A percentile compares a stretch with the other conserved stretches of the same genome.
phyloP scores from a whole-genome alignment of 2,329 filamentous ascomycete genomes.

The Trichoderma sp. region DNA sequence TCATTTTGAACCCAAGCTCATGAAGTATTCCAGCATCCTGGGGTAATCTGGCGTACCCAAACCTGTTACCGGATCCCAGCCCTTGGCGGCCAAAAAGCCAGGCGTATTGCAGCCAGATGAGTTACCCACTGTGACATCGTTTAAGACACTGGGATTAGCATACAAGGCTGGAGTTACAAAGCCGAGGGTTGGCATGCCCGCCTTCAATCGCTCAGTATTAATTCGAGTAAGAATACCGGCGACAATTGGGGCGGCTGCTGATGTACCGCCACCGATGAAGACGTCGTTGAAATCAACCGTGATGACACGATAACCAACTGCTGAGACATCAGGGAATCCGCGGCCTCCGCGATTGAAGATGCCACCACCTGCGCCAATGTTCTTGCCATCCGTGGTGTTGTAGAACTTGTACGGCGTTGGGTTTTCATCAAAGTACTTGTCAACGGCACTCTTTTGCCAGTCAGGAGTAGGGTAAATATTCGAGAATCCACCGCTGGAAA shows the following conservation, averaged over 20 bases:
- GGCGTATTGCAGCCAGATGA: not conserved
- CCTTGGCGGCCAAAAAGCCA: not conserved
- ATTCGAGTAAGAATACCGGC: conserved; percentile 34
- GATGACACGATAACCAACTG: conserved; percentile 45
- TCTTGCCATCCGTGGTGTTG: conserved; percentile 27
- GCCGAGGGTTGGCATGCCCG: conserved; percentile 24
- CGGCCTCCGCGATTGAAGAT: conserved; percentile 45
- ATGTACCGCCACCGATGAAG: conserved; percentile 51
- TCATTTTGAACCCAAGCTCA: not conserved
- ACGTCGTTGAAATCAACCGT: conserved; percentile 46
- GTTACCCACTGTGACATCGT: not conserved
- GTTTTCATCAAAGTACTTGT: conserved; percentile 40
- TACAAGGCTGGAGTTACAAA: conserved; percentile 8
- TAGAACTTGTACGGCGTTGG: not conserved
- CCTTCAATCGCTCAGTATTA: conserved; percentile 29
- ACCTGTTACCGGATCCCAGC: not conserved
- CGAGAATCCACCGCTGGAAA: conserved; percentile 40
- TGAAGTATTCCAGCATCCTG: not conserved
- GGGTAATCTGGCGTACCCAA: not conserved
- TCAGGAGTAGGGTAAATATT: conserved; percentile 48
- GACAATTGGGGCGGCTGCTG: conserved; percentile 36
- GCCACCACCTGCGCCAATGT: conserved; percentile 42
- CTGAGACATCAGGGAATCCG: conserved; percentile 48
- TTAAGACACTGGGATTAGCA: not conserved
- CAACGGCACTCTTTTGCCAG: conserved; percentile 47